phyloP scores from a whole-genome alignment of 179 eudicot species.

The Silene vulgaris region DNA sequence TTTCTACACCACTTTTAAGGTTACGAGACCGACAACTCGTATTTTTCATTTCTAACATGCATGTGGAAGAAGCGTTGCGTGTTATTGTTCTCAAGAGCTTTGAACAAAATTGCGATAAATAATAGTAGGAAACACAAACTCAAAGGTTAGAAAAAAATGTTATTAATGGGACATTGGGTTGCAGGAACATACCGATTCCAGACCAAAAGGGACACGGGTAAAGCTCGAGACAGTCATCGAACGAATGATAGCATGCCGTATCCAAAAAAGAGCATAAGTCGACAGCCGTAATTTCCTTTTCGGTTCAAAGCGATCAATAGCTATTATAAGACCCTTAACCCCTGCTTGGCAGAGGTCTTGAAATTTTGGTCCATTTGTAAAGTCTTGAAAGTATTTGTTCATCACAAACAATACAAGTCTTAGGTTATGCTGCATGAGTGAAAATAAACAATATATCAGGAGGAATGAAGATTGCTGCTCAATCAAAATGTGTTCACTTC shows the following conservation, averaged over 20 bases:
- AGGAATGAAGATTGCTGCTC: background rate
- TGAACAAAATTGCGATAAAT: no score
- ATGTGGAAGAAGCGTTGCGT: no score
- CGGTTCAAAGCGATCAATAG: constrained; percentile 97
- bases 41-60: no score
- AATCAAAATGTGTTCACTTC: background rate
- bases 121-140: no score
- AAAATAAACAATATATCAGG: constrained; percentile 6
- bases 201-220: constrained; percentile 83
- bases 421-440: constrained; percentile 77
- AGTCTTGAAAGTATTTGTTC: constrained; percentile 88
- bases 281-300: constrained; percentile 63
- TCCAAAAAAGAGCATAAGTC: constrained; percentile 90
- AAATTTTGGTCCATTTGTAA: constrained; percentile 57
- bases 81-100: no score
- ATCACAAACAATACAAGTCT: constrained; percentile 79
- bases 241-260: constrained; percentile 82
- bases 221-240: constrained; percentile 87
- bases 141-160: no score
- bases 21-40: no score
- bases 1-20: no score
- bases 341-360: constrained; percentile 98
- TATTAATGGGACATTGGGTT: background rate
- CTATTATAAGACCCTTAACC: constrained; percentile 81
- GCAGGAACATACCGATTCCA: constrained; percentile 63